Percentiles rank a stretch among this genome's conserved stretches.
These are phyloP conservation scores for Helminthosporium solani DNA, from an alignment of 2,329 filamentous ascomycete genomes.

Conservation along the genomic window DNA sequence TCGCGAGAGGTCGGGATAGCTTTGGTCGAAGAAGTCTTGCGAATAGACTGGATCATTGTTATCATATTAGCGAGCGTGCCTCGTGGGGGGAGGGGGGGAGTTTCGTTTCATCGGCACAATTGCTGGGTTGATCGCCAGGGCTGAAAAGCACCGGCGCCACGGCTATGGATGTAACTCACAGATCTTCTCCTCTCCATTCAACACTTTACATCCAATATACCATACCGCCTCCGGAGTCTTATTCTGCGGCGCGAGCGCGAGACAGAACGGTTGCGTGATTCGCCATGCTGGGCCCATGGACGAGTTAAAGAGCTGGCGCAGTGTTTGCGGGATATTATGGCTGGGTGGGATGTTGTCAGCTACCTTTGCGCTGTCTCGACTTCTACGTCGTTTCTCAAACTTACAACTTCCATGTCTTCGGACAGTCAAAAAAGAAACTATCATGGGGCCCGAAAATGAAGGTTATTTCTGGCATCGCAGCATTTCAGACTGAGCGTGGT, in stretches of 20 bases:
- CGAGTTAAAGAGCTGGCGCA: conserved; percentile 36
- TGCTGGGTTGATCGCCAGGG: conserved; percentile 2
- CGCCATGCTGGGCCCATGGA: conserved; percentile 36
- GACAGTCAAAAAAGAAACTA: conserved; percentile 40
- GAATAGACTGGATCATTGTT: conserved; percentile 30
- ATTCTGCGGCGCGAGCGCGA: conserved; percentile 33
- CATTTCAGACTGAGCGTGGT: conserved; percentile 5
- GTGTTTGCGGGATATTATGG: conserved; percentile 35
- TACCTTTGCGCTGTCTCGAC: background rate
- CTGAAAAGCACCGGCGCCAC: background rate
- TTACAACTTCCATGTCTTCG: conserved; percentile 41
- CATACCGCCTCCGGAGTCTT: conserved; percentile 33
- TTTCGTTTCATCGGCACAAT: conserved; percentile 6
- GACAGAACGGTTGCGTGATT: conserved; percentile 35
- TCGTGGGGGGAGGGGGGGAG: background rate
- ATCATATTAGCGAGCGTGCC: conserved; percentile 11
- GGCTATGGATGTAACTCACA: conserved; percentile 23
- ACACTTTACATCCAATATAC: conserved; percentile 37
- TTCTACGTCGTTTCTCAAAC: conserved; percentile 3
- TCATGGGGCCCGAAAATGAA: conserved; percentile 41
- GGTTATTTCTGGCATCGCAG: conserved; percentile 36
- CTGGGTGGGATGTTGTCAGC: conserved; percentile 24
- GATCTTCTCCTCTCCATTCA: conserved; percentile 38
- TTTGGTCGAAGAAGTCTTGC: conserved; percentile 31
- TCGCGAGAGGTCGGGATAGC: conserved; percentile 31